Evolutionary conservation across 768 basidiomycete genomes (phyloP), one percentile per base, ranked within the genome.

Genomic region (Podaxis carcinomalis): DNA sequence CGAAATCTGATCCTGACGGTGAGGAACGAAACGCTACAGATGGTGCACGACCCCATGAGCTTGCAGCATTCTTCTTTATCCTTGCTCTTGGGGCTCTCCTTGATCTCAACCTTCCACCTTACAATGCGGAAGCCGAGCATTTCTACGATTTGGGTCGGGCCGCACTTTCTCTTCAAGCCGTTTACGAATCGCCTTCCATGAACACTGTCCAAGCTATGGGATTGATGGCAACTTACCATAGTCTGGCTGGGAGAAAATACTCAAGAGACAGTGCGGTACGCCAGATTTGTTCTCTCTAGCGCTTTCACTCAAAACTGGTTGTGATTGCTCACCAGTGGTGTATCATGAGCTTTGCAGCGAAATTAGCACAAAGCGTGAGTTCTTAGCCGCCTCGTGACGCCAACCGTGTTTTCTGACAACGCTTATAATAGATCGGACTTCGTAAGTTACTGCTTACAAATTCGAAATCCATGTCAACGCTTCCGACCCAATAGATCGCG

Each of bases 21-120:
- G n/a, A 40, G 25, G 51, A 25, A 23, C 36, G 39, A 46, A 36
- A 14, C 40, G 19, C 21, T 32, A 42, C 39, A 42, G 51, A 57
- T 9, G 19, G 32, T 11, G 28, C 46, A 46, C 52, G 50, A 11
- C 74, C 81, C 1, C 89, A 86, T 68, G 75, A 77, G 7, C 76
- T 88, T 25, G 80, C 84, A 0, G 77, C 79, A 36, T 61, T 84
- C 27, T 88, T 77, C 70, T 85, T 87, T 69, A 65, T 86, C 21
- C 79, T 88, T 47, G 83, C 86, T 1, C 77, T 88, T 9, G 86
- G 86, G 1, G 83, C 82, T 5, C 72, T 87, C n/a, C 72, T 87
- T 42, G 86, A 88, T 62, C 68, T 84, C 25, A 72, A 74, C 27
- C 72, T 80, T 4, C 64, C 74, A 2, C 78, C 85, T 0, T 87